Base-by-base conservation (phyloP, 371 early-diverging fungal species). In the Mucor racemosus region DNA sequence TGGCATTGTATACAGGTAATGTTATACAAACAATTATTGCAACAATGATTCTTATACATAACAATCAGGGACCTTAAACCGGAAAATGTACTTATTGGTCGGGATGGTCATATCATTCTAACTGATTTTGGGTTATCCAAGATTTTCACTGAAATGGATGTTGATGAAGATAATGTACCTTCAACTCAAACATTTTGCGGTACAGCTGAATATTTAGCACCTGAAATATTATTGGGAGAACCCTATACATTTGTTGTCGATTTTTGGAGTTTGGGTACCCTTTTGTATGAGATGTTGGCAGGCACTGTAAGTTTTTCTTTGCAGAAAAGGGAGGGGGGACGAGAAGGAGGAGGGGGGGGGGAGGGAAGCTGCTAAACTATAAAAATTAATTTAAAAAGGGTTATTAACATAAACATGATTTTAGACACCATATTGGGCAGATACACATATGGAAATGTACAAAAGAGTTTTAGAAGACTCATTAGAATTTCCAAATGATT, bases 251-350 rank as follows among this genome's bases (percentile, higher is more conserved):
- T 88, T 69, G 86, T 86, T 0, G 95, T 95, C 4, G 99, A 99
- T 79, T 96, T 96, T 88, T 99, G 99, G 99, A 91, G 96, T 53
- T 79, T 98, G 4, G 99, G 99, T 2, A 93, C 97, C 1, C 80
- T 98, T 19, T 80, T 97, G 48, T 99, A 92, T 74, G 97, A 92
- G 68, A 90, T 93, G 84, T 62, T 92, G 35, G 82, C 84, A 34
- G 94, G 94, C 15, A 82, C 80, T 13, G 87, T 85, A 83, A 76
- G 84, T 76, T 26, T 26, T 26, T 26, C 26, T 26, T 26, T 26
- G 26, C 26, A 26, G 26, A 26, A 26, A 26, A 26, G 26, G 26
- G 26, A 26, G 3, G 26, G 3, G 26, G 26, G 26, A 26, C 26
- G 26, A 26, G 26, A 26, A 26, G 3, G 26, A 26, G 3, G 26